Base-by-base conservation (phyloP, 768 basidiomycete species). In the Trametes elegans region DNA sequence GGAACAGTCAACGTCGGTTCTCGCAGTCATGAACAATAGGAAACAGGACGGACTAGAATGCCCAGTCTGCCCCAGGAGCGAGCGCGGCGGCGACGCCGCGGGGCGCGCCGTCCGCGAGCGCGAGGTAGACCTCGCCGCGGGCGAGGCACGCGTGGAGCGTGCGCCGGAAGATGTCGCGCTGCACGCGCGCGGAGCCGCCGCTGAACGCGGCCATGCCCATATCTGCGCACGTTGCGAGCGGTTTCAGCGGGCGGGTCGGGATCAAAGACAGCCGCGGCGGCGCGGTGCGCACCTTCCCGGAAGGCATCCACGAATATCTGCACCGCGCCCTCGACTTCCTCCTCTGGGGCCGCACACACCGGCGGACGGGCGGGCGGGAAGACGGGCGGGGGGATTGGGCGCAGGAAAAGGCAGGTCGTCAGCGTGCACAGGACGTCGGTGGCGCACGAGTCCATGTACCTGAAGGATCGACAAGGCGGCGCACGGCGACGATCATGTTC, bases 241-340 rank as follows among this genome's bases (percentile, higher is more conserved):
- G 11, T 5, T n/a, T 11, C 21, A 14, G 29, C 19, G 45, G 27
- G 18, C 31, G 19, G 19, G 8, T 8, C 31, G 45, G 31, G 29
- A 21, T 28, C 16, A 3, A n/a, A 16, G 45, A 27, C 24, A 39
- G 16, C 18, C 18, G 14, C 14, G 28, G 38, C 21, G 27, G 7
- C 8, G 24, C 29, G 19, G 7, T n/a, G 55, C 52, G 27, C 27
- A 66, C 65, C 65, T 27, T 57, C 62, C 7, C 39, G 43, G 46
- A 63, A 64, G 2, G 62, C 55, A 21, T 39, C 36, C 9, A 53
- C n/a, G 27, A 66, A 60, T 13, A 63, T 51, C 34, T 56, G 46
- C 8, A 66, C 61, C 14, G 42, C 58, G 18, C 49, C 8, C n/a
- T 62, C 49, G 34, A 66, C 27, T 3, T 66, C 59, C 4, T 58